Conservation (phyloP, 2,329 filamentous ascomycete genomes). For the Sclerotinia sclerotiorum region DNA sequence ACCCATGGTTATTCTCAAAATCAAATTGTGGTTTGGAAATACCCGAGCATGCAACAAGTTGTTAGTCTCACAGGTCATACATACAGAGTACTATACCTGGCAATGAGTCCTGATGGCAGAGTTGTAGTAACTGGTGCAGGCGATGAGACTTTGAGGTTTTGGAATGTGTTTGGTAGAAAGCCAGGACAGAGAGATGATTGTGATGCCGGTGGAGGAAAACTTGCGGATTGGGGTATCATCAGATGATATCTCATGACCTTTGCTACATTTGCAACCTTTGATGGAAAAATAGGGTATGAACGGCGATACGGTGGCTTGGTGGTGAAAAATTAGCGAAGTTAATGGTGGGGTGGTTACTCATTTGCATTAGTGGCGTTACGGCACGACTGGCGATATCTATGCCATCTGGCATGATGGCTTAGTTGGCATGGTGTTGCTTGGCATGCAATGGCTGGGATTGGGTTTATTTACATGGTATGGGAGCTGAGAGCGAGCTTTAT, state of each 20-base stretch:
- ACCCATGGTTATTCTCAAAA: conserved; percentile 98
- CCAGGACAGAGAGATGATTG: conserved; percentile 68
- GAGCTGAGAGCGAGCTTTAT: conserved; percentile 12
- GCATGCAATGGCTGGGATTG: conserved; percentile 21
- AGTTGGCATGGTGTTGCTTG: conserved; percentile 19
- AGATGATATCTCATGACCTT: conserved; percentile 48
- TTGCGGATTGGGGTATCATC: conserved; percentile 83
- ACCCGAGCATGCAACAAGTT: conserved; percentile 96
- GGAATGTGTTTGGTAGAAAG: conserved; percentile 90
- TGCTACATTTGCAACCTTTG: conserved; percentile 6
- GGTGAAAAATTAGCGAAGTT: conserved; percentile 9
- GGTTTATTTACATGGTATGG: conserved; percentile 19
- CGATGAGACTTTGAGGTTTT: conserved; percentile 94
- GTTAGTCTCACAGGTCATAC: conserved; percentile 94
- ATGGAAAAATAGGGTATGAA: conserved; percentile 4
- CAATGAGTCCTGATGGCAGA: conserved; percentile 94
- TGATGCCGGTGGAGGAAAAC: conserved; percentile 57
- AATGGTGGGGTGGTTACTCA: conserved; percentile 15
- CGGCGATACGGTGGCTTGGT: background rate
- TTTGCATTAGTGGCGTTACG: conserved; percentile 24
- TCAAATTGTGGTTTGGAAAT: conserved; percentile 99
- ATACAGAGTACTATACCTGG: conserved; percentile 91
- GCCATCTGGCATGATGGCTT: conserved; percentile 19
- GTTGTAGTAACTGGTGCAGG: conserved; percentile 94
- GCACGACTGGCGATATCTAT: conserved; percentile 18